Conservation (phyloP, 179 eudicot species). For the Drosera spatulata region DNA sequence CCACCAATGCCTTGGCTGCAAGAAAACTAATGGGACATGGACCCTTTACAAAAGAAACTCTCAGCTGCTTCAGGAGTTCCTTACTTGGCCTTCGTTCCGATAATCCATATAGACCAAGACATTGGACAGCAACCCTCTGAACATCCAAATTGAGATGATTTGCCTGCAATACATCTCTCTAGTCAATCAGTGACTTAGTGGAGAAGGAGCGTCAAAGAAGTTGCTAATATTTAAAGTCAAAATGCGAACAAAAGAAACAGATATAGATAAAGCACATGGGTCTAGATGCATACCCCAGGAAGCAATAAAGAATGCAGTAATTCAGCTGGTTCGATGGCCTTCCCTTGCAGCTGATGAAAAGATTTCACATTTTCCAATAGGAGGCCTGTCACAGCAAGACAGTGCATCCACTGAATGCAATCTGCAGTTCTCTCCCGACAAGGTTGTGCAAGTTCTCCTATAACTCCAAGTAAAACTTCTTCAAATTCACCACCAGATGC, state of each 20-base stretch:
- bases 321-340: slow-evolving; percentile 71
- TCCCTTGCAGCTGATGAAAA: slow-evolving; percentile 55
- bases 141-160: slow-evolving; percentile 82
- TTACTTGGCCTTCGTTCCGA: slow-evolving; percentile 64
- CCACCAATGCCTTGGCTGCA: slow-evolving; percentile 80
- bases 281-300: slow-evolving; percentile 61
- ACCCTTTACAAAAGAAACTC: slow-evolving; percentile 57
- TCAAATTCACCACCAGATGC: slow-evolving; percentile 88
- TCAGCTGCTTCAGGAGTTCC: slow-evolving; percentile 62
- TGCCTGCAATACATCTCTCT: slow-evolving; percentile 35
- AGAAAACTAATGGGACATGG: slow-evolving; percentile 45
- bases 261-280: not conserved
- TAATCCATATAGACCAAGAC: slow-evolving; percentile 86
- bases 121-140: slow-evolving; percentile 80
- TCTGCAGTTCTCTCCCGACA: slow-evolving; percentile 97
- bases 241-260: slow-evolving; percentile 1
- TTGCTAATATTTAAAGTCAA: not conserved
- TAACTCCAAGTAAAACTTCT: slow-evolving; percentile 56
- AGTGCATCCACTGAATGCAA: slow-evolving; percentile 87
- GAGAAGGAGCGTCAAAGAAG: not conserved
- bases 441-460: slow-evolving; percentile 79
- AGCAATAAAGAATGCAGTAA: slow-evolving; percentile 71
- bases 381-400: slow-evolving; percentile 76
- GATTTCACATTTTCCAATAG: slow-evolving; percentile 68
- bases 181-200: not conserved